Conservation (phyloP, 257 asterid genomes). For the Fraxinus anomala region DNA sequence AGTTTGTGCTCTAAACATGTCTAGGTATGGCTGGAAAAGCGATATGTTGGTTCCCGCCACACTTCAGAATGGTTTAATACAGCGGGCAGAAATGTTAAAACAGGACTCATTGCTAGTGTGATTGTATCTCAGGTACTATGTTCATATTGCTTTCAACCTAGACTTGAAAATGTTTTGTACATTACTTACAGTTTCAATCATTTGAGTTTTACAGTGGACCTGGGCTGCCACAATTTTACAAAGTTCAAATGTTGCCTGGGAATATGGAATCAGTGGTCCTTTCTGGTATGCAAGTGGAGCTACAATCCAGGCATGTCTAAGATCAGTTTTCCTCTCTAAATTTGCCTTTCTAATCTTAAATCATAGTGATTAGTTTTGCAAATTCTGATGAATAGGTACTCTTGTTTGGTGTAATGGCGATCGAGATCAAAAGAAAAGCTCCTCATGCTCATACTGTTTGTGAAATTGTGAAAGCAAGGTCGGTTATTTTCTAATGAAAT, state of each 20-base stretch:
- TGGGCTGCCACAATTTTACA: slow-evolving; percentile 98
- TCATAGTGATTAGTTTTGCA: slow-evolving; percentile 8
- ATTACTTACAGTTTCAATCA: neutral
- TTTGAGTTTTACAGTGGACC: slow-evolving; percentile 69
- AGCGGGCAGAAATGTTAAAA: slow-evolving; percentile 89
- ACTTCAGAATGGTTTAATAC: slow-evolving; percentile 98
- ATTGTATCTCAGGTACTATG: slow-evolving; percentile 82
- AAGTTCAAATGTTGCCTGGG: slow-evolving; percentile 94
- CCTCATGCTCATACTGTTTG: slow-evolving; percentile 92
- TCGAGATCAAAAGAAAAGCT: slow-evolving; percentile 92
- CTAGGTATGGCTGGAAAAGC: slow-evolving; percentile 92
- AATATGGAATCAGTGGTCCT: slow-evolving; percentile 95
- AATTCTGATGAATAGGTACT: slow-evolving; percentile 54
- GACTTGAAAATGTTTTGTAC: neutral
- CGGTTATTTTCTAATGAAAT: neutral
- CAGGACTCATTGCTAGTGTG: slow-evolving; percentile 94
- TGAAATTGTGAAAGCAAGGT: slow-evolving; percentile 92
- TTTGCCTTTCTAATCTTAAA: neutral
- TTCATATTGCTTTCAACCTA: neutral
- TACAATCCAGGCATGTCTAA: slow-evolving; percentile 70
- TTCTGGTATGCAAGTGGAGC: slow-evolving; percentile 99
- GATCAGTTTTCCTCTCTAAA: neutral
- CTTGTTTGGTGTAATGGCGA: slow-evolving; percentile 86
- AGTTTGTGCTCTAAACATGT: slow-evolving; percentile 5
- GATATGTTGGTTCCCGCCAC: slow-evolving; percentile 83